Conservation (phyloP, 1,284 basidiomycete genomes). For the Irpex rosettiformis region DNA sequence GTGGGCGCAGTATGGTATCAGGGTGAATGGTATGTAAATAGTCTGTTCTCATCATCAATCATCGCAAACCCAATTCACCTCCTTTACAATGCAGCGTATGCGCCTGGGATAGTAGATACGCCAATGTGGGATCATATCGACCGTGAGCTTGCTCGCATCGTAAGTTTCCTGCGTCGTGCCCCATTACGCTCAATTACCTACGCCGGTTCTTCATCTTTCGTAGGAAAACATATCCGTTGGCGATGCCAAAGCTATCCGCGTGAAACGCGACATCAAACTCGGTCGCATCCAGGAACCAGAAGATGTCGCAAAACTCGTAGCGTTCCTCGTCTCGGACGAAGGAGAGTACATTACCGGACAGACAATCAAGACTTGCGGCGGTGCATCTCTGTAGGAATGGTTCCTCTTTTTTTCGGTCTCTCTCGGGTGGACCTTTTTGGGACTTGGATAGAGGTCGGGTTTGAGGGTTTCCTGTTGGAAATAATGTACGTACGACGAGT, state of each 20-base stretch:
- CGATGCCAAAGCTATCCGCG: conserved; percentile 29
- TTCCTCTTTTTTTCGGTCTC: background rate
- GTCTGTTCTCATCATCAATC: too few species aligned
- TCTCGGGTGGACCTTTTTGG: too few species aligned
- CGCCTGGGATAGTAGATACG: conserved; percentile 33
- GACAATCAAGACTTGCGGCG: conserved; percentile 34
- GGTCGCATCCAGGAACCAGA: conserved; percentile 34
- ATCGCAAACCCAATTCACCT: too few species aligned
- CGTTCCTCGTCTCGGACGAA: conserved; percentile 38
- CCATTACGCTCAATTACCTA: background rate
- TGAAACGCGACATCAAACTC: conserved; percentile 30
- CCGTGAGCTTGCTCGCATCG: conserved; percentile 29
- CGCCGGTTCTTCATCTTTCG: background rate
- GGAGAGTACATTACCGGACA: conserved; percentile 39
- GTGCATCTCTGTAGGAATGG: conserved; percentile 24
- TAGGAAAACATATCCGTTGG: conserved; percentile 29
- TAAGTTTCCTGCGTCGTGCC: conserved; percentile 12
- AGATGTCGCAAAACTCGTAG: conserved; percentile 41
- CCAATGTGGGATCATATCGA: conserved; percentile 37
- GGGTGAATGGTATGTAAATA: conserved; percentile 30
- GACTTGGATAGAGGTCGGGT: too few species aligned
- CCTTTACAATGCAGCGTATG: conserved; percentile 31
- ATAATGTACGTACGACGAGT: too few species aligned
- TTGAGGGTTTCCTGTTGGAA: too few species aligned
- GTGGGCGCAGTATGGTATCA: conserved; percentile 32